A percentile compares a stretch with the other conserved stretches of the same genome.
Conservation (phyloP, 2,329 filamentous ascomycete genomes). For the Cercospora sp. region DNA sequence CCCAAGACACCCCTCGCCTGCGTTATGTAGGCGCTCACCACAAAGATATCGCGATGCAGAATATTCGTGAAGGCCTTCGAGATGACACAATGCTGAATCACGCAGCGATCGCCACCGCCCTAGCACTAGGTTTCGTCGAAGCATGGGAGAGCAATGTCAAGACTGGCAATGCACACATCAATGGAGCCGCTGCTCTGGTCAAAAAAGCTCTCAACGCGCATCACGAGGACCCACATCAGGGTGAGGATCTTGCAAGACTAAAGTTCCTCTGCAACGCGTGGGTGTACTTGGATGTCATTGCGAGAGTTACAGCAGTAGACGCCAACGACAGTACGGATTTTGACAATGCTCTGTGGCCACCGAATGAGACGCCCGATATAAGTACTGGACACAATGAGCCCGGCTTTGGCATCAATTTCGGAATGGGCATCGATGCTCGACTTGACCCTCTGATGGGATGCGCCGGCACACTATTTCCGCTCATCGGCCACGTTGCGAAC, state of each 20-base stretch:
- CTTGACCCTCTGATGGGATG: conserved; percentile 74
- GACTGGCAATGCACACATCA: conserved; percentile 68
- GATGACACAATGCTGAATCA: conserved; percentile 62
- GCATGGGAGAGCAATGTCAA: conserved; percentile 70
- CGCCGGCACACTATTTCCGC: conserved; percentile 65
- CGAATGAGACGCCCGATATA: conserved; percentile 8
- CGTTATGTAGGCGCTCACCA: conserved; percentile 67
- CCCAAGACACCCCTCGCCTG: conserved; percentile 58
- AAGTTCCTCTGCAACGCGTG: conserved; percentile 71
- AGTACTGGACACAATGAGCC: conserved; percentile 21
- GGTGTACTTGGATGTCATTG: conserved; percentile 74
- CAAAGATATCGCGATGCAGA: conserved; percentile 64
- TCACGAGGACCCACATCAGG: conserved; percentile 43
- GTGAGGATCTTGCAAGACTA: conserved; percentile 55
- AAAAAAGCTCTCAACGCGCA: conserved; percentile 58
- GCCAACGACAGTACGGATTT: conserved; percentile 59
- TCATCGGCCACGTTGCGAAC: conserved; percentile 66
- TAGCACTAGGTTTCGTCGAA: conserved; percentile 68
- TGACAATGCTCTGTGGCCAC: conserved; percentile 45
- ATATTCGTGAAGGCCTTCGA: conserved; percentile 58
- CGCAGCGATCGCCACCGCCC: conserved; percentile 67
- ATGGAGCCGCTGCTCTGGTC: conserved; percentile 65
- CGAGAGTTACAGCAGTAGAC: conserved; percentile 64
- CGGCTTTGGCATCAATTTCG: conserved; percentile 43
- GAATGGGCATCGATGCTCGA: conserved; percentile 49